These are phyloP conservation scores for Hyaloperonospora arabidopsidis DNA, from an alignment of 352 stramenopile genomes.

Conservation along the genomic window DNA sequence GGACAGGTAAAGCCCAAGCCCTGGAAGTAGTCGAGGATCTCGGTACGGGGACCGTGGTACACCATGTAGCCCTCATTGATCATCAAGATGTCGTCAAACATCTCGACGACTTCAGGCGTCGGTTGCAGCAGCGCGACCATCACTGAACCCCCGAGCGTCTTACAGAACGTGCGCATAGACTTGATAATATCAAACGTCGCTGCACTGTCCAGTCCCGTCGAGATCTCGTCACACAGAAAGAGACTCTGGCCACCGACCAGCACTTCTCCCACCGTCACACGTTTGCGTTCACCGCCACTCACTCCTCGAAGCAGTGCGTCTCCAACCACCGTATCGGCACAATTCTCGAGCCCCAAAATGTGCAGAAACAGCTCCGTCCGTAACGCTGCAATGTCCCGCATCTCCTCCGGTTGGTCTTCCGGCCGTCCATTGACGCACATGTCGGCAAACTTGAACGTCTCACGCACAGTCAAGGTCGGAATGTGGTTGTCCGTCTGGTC, in stretches of 20 bases:
- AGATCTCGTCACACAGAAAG: constrained; percentile 74
- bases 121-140: constrained; percentile 37
- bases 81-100: constrained; percentile 95
- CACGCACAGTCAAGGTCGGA: constrained; percentile 87
- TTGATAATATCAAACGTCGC: constrained; percentile 54
- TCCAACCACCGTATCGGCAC: constrained; percentile 91
- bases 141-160: constrained; percentile 27
- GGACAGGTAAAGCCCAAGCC: constrained; percentile 63
- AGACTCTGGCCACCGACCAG: constrained; percentile 46
- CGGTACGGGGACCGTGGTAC: constrained; percentile 83
- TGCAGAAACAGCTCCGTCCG: constrained; percentile 66
- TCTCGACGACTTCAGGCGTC: constrained; percentile 88
- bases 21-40: constrained; percentile 83
- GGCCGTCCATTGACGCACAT: constrained; percentile 74
- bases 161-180: constrained; percentile 43
- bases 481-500: constrained; percentile 85
- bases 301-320: constrained; percentile 82
- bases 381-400: constrained; percentile 62
- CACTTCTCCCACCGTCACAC: constrained; percentile 79
- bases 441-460: constrained; percentile 89
- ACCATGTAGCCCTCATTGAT: constrained; percentile 89
- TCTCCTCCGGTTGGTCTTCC: constrained; percentile 55
- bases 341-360: constrained; percentile 80
- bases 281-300: constrained; percentile 80
- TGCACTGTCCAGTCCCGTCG: constrained; percentile 46